Base-by-base conservation (phyloP, 2,329 filamentous ascomycete genomes). In the Trichophyton equinum region DNA sequence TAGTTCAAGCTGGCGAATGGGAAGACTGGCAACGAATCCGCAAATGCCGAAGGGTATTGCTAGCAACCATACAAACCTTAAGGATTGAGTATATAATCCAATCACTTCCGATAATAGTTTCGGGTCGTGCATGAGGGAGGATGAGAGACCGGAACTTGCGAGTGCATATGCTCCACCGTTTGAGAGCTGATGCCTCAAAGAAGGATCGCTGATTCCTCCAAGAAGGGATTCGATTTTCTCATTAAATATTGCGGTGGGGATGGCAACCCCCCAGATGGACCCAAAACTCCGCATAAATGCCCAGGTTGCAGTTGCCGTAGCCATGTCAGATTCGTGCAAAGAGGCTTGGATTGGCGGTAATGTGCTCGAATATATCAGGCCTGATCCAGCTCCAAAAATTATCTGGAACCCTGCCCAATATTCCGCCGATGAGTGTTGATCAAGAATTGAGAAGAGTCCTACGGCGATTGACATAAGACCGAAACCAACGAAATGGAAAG, bases 191-290 rank as follows among this genome's bases (percentile, higher is more conserved):
- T 4, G 11, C n/a, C 40, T 44, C 5, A 44, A n/a, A 44, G 13
- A n/a, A n/a, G 40, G 40, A 44, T 44, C 40, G 15, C 15, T n/a
- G 6, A 44, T 44, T 7, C 40, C 5, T n/a, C 13, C n/a, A n/a
- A 18, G n/a, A 7, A 44, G 15, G 40, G 15, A n/a, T 18, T 44
- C 40, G 18, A 69, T 57, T 2, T 60, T 63, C 9, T 61, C 61
- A 58, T 73, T 74, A 63, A 75, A 75, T 4, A 74, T 65, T 8
- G 71, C 67, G 0, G 65, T 49, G 0, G 70, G 67, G 13, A 72
- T 67, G 1, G 68, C 63, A 0, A 69, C 65, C 1, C 72, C 72
- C 69, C 71, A 73, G 9, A 71, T 64, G 18, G 40, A 61, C 1
- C 72, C 72, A 55, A 72, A 69, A 18, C 63, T 68, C 9, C 68